Evolutionary conservation across 306 rosid genomes (phyloP).

Genomic region (Fragaria ananassa): DNA sequence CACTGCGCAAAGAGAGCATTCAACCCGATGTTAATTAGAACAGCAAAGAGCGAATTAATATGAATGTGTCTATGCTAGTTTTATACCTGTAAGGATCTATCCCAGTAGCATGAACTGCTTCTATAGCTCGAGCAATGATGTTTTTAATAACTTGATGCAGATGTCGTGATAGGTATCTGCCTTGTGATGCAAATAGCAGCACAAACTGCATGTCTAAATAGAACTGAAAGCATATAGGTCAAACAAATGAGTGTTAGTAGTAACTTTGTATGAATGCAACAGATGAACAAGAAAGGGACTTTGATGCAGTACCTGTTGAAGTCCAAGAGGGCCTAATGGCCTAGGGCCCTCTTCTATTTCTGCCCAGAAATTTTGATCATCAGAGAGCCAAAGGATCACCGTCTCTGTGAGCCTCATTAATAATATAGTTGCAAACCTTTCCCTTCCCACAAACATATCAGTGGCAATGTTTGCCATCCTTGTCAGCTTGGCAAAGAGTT

Average conservation of each 20-base stretch:
- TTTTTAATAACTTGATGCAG: constrained; percentile 79
- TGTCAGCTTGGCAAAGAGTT: constrained; percentile 53
- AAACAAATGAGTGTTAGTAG: not conserved
- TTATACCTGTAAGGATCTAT: constrained; percentile 82
- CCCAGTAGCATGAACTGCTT: constrained; percentile 70
- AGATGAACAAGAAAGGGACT: not conserved
- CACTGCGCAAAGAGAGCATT: constrained; percentile 41
- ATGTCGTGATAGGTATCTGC: constrained; percentile 78
- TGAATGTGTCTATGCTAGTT: not conserved
- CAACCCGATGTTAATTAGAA: not conserved
- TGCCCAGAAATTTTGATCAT: constrained; percentile 86
- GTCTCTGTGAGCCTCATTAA: constrained; percentile 88
- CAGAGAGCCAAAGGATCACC: constrained; percentile 78
- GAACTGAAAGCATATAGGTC: constrained; percentile 43
- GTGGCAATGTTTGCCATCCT: constrained; percentile 57
- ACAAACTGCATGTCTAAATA: constrained; percentile 96
- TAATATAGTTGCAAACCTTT: constrained; percentile 78
- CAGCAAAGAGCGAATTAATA: not conserved
- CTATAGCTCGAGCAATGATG: constrained; percentile 69
- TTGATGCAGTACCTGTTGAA: constrained; percentile 65
- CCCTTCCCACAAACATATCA: constrained; percentile 83
- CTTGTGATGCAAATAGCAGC: constrained; percentile 80
- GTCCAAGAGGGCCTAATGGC: constrained; percentile 81
- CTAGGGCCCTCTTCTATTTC: constrained; percentile 60
- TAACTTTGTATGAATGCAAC: not conserved